These are phyloP conservation scores for Tylopilus subfusipes DNA, from an alignment of 768 basidiomycete genomes.

Conservation along the genomic window DNA sequence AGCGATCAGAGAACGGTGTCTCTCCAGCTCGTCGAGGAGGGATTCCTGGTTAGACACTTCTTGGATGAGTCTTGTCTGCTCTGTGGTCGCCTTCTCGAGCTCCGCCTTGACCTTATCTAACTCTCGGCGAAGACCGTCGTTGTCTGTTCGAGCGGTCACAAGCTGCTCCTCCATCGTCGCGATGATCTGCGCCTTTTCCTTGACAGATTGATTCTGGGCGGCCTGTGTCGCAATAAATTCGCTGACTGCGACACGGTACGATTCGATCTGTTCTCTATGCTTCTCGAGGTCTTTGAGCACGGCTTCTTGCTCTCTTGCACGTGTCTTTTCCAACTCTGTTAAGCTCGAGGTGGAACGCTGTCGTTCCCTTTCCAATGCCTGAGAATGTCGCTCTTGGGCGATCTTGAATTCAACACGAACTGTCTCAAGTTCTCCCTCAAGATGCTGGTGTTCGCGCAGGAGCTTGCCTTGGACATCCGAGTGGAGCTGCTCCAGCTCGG, in stretches of 20 bases:
- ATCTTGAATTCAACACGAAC: slow-evolving; percentile 44
- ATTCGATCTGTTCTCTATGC: slow-evolving; percentile 49
- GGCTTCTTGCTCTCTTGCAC: slow-evolving; percentile 20
- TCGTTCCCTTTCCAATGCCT: slow-evolving; percentile 27
- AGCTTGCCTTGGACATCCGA: slow-evolving; percentile 44
- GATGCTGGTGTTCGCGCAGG: slow-evolving; percentile 33
- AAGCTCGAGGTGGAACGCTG: slow-evolving; percentile 21
- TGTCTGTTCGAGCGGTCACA: slow-evolving; percentile 35
- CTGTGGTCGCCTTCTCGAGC: slow-evolving; percentile 52
- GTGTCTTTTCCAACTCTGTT: slow-evolving; percentile 16
- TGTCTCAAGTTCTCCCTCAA: slow-evolving; percentile 54
- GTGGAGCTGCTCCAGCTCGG: slow-evolving; percentile 50
- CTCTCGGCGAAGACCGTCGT: slow-evolving; percentile 40
- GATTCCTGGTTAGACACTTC: slow-evolving; percentile 76
- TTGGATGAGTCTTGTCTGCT: slow-evolving; percentile 61
- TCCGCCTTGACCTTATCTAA: slow-evolving; percentile 52
- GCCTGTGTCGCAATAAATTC: slow-evolving; percentile 36
- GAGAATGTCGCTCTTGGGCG: slow-evolving; percentile 15
- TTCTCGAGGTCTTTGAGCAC: slow-evolving; percentile 47
- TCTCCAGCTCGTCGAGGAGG: slow-evolving; percentile 70
- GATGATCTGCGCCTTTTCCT: slow-evolving; percentile 49
- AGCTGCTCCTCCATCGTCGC: slow-evolving; percentile 50
- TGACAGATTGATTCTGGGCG: slow-evolving; percentile 45
- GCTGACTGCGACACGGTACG: slow-evolving; percentile 46
- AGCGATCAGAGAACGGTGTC: slow-evolving; percentile 68